Conservation (phyloP, 2,329 filamentous ascomycete genomes). For the Xylariomycetidae sp. region DNA sequence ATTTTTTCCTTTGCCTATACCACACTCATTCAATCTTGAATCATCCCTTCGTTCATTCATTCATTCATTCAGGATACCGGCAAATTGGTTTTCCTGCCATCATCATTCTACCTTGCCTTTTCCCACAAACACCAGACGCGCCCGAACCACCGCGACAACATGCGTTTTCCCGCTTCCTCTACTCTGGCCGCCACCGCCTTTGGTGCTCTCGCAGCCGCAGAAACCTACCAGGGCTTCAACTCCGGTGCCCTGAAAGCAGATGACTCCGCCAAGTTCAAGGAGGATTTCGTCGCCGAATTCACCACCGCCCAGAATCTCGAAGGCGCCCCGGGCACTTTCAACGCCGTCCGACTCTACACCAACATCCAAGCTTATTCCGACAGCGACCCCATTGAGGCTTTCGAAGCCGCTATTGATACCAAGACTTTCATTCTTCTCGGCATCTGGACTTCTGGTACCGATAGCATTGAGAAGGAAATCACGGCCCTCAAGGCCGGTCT, state of each 20-base stretch:
- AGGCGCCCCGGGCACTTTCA: slow-evolving; percentile 24
- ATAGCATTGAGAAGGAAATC: slow-evolving; percentile 45
- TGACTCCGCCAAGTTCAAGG: slow-evolving; percentile 23
- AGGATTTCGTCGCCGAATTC: slow-evolving; percentile 26
- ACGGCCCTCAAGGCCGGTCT: slow-evolving; percentile 44
- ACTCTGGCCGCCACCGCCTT: slow-evolving; percentile 4
- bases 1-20: no score
- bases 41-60: no score
- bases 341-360: slow-evolving; percentile 24
- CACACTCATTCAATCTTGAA: no score
- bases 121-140: no score
- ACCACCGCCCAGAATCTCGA: slow-evolving; percentile 24
- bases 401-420: slow-evolving; percentile 55
- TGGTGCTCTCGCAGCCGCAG: slow-evolving; percentile 17
- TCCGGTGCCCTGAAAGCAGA: slow-evolving; percentile 26
- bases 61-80: no score
- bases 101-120: no score
- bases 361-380: slow-evolving; percentile 17
- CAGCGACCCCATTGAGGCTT: slow-evolving; percentile 60
- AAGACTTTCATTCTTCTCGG: slow-evolving; percentile 48
- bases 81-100: no score
- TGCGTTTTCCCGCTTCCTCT: slow-evolving; percentile 12
- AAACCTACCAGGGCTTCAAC: slow-evolving; percentile 27
- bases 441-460: slow-evolving; percentile 39
- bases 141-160: slow-evolving; percentile 5